A percentile compares a stretch with the other conserved stretches of the same genome.
These are phyloP conservation scores for Paralagenidium karlingii DNA, from an alignment of 352 stramenopile species.

Conservation along the genomic window DNA sequence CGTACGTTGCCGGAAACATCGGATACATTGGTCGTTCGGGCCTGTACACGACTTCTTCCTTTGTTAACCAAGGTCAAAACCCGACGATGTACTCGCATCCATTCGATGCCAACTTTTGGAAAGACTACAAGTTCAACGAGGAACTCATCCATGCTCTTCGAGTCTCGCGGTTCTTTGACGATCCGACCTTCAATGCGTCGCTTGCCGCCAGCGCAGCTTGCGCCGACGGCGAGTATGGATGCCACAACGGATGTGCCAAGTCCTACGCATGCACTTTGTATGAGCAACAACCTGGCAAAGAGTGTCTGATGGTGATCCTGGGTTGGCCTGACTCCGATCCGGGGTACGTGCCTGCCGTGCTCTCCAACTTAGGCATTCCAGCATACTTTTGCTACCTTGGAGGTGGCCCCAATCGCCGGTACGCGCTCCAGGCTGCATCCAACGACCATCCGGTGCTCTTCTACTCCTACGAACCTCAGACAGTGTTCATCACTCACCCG, in stretches of 20 bases:
- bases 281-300: slow-evolving; percentile 11
- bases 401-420: slow-evolving; percentile 17
- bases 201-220: slow-evolving; percentile 8
- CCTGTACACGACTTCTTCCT: slow-evolving; percentile 19
- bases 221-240: slow-evolving; percentile 20
- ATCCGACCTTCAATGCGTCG: slow-evolving; percentile 10
- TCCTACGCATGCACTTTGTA: slow-evolving; percentile 24
- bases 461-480: slow-evolving; percentile 36
- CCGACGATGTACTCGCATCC: slow-evolving; percentile 8
- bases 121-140: slow-evolving; percentile 27
- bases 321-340: slow-evolving; percentile 26
- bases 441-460: slow-evolving; percentile 20
- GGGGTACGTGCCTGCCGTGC: slow-evolving; percentile 21
- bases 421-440: slow-evolving; percentile 14
- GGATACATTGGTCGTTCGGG: slow-evolving; percentile 24
- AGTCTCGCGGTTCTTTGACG: slow-evolving; percentile 9
- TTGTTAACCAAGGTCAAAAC: slow-evolving; percentile 18
- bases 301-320: slow-evolving; percentile 29
- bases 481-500: slow-evolving; percentile 22
- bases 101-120: slow-evolving; percentile 33
- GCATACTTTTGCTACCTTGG: slow-evolving; percentile 57
- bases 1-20: slow-evolving; percentile 1
- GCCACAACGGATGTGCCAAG: slow-evolving; percentile 25
- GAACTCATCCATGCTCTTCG: slow-evolving; percentile 17
- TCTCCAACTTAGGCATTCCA: slow-evolving; percentile 31